phyloP scores from a whole-genome alignment of 2,329 filamentous ascomycete genomes.

The Claviceps pusilla region DNA sequence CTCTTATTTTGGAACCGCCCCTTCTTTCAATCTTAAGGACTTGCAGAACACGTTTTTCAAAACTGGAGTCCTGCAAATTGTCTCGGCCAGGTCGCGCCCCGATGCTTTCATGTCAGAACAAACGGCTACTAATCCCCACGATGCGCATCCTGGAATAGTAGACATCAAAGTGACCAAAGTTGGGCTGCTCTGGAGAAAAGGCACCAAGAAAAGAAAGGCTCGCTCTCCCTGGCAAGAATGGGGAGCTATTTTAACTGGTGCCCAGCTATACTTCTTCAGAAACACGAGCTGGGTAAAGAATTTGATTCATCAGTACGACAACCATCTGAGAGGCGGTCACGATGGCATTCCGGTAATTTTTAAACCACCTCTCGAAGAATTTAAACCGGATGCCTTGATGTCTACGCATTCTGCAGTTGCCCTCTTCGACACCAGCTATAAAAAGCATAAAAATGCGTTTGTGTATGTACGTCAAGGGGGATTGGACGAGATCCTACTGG shows the following conservation, averaged over 20 bases:
- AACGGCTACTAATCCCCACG: constrained; percentile 68
- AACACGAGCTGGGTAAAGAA: constrained; percentile 87
- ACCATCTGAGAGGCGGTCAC: constrained; percentile 63
- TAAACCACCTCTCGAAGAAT: constrained; percentile 75
- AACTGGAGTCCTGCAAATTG: constrained; percentile 84
- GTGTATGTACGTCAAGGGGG: constrained; percentile 76
- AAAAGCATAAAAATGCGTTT: constrained; percentile 91
- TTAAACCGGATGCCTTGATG: constrained; percentile 87
- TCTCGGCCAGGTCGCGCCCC: constrained; percentile 81
- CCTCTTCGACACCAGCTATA: constrained; percentile 72
- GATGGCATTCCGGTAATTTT: constrained; percentile 70
- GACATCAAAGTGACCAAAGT: constrained; percentile 98
- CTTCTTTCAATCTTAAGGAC: constrained; percentile 62
- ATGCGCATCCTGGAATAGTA: constrained; percentile 81
- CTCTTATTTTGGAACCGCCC: constrained; percentile 64
- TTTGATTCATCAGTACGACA: constrained; percentile 75
- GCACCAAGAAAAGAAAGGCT: constrained; percentile 82
- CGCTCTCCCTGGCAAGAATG: constrained; percentile 97
- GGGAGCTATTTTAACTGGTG: constrained; percentile 92
- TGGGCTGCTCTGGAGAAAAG: constrained; percentile 86
- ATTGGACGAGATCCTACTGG: constrained; percentile 77
- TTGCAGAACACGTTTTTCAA: constrained; percentile 81
- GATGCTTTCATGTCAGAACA: constrained; percentile 90
- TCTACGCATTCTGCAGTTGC: constrained; percentile 89
- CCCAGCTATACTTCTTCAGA: constrained; percentile 90